Conservation (phyloP, 2,329 filamentous ascomycete species). For the Cercospora citrullina region DNA sequence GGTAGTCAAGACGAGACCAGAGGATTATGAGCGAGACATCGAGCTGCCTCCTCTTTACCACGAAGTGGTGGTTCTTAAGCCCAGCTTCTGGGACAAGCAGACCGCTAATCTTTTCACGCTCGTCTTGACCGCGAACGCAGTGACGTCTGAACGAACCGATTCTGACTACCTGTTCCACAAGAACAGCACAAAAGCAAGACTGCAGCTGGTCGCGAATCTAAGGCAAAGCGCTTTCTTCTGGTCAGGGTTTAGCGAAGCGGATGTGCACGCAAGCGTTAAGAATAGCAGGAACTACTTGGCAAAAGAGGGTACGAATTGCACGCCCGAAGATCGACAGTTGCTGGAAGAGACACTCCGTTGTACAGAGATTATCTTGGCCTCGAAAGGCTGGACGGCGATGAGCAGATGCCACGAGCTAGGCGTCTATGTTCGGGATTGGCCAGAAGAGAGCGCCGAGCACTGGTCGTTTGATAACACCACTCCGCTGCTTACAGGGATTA, state of each 20-base stretch:
- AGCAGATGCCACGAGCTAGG: constrained; percentile 76
- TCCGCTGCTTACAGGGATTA: constrained; percentile 57
- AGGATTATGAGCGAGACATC: constrained; percentile 66
- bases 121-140: constrained; percentile 79
- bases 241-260: constrained; percentile 66
- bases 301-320: constrained; percentile 61
- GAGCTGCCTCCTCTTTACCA: constrained; percentile 71
- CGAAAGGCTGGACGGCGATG: constrained; percentile 65
- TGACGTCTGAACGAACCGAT: constrained; percentile 82
- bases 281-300: constrained; percentile 67
- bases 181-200: constrained; percentile 65
- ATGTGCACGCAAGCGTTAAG: constrained; percentile 65
- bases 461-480: constrained; percentile 63
- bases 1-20: constrained; percentile 72
- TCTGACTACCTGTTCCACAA: constrained; percentile 87
- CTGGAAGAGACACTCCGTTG: constrained; percentile 66
- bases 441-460: constrained; percentile 56
- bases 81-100: constrained; percentile 80
- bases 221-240: constrained; percentile 85
- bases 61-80: constrained; percentile 70
- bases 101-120: constrained; percentile 83
- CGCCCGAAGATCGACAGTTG: constrained; percentile 59
- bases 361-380: constrained; percentile 61
- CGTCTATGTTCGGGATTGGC: constrained; percentile 68
- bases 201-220: constrained; percentile 72